Percentiles rank a stretch among this genome's conserved stretches.
Conservation (phyloP, 805 yeast genomes). For the Komagataella pastoris region DNA sequence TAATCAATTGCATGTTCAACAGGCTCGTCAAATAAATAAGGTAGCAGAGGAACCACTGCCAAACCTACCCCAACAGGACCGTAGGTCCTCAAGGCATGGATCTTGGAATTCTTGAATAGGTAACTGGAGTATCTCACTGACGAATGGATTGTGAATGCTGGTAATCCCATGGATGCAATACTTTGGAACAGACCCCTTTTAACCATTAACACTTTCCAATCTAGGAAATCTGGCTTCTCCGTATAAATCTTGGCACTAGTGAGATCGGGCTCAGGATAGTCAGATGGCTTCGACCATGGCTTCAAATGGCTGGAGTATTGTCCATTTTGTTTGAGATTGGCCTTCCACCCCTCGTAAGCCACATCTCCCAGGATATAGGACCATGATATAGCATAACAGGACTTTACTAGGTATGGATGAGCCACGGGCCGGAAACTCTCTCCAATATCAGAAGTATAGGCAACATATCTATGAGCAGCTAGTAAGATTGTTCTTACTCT, state of each 20-base stretch:
- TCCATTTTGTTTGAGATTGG: slow-evolving; percentile 53
- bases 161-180: slow-evolving; percentile 77
- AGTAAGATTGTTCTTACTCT: slow-evolving; percentile 54
- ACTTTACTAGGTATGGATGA: slow-evolving; percentile 46
- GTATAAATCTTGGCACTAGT: slow-evolving; percentile 21
- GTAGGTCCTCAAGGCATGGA: slow-evolving; percentile 36
- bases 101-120: slow-evolving; percentile 42
- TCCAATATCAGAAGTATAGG: slow-evolving; percentile 79
- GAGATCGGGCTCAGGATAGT: slow-evolving; percentile 25
- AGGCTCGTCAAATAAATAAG: slow-evolving; percentile 73
- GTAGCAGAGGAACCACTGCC: slow-evolving; percentile 64
- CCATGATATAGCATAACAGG: slow-evolving; percentile 71
- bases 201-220: slow-evolving; percentile 52
- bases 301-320: slow-evolving; percentile 40
- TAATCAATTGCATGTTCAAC: slow-evolving; percentile 58
- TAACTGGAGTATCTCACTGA: slow-evolving; percentile 57
- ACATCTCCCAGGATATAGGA: slow-evolving; percentile 66
- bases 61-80: slow-evolving; percentile 77
- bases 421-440: slow-evolving; percentile 80
- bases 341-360: slow-evolving; percentile 59
- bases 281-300: slow-evolving; percentile 42
- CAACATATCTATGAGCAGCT: slow-evolving; percentile 73
- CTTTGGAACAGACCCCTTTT: slow-evolving; percentile 74
- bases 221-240: slow-evolving; percentile 24
- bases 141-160: slow-evolving; percentile 76